Base-by-base conservation (phyloP, 495 filamentous ascomycete genomes). In the Podospora conica region DNA sequence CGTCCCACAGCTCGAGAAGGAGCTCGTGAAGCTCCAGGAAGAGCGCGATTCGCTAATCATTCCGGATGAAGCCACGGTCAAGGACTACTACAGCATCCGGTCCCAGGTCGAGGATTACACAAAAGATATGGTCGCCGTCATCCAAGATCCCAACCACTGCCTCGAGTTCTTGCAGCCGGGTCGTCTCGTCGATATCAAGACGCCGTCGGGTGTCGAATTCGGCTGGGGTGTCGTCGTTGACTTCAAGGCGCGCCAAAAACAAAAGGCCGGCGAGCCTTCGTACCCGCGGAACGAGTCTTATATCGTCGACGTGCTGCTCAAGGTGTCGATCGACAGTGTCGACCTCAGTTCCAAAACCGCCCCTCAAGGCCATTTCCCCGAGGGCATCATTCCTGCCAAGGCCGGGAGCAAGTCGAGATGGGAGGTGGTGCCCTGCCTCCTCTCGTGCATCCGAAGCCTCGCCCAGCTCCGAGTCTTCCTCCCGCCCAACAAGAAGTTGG, bases 201-300 rank as follows among this genome's bases (percentile, higher is more conserved):
- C 90, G 71, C 85, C 87, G 58, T 87, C 15, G 20, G 79, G 78
- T 40, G 76, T 85, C 66, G 91, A 97, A 71, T 98, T 92, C 74
- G 95, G 93, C 53, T 98, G 95, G 96, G 95, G 94, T 61, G 88
- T 90, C 1, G 84, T 96, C 21, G 84, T 96, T 12, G 88, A 91
- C 64, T 87, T 84, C 67, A 85, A 82, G 2, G 78, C 81, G 61
- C 87, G 92, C 33, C 84, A 82, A 70, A 75, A 80, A 11, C 78
- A 80, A 12, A 91, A 86, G 71, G 80, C 81, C 15, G 85, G 80
- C 18, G 78, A 83, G 57, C 85, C 91, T 53, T 84, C 90, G 25
- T 83, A 88, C 29, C 79, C 81, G 12, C 84, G 87, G 0, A 91
- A 96, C 70, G 83, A 96, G 73, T 84, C 83, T 2, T 91, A 88